Evolutionary conservation across 2,329 filamentous ascomycete genomes (phyloP), one percentile per base, ranked within the genome.

Genomic region (Laburnicola sp.): DNA sequence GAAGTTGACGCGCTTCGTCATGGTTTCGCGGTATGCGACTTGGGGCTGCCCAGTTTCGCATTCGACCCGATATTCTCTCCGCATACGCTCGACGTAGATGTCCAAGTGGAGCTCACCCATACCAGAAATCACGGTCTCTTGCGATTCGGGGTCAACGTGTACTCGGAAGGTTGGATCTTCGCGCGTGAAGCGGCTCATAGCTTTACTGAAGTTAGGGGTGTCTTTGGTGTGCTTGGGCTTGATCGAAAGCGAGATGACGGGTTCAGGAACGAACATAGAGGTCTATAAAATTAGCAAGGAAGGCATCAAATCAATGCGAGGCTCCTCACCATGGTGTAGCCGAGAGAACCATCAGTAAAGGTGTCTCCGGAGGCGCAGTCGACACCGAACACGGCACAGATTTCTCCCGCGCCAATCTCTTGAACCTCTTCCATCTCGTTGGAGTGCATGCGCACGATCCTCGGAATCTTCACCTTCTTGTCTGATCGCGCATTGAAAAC

Each of bases 361-460:
- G 93, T 97, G 74, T 99, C 94, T 65, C 94, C 94, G 37, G 93
- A 97, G 31, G 94, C 92, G 73, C 94, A 99, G 66, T 99, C 94
- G 48, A 99, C 89, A 68, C 94, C 94, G 70, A 99, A 99, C 52
- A 99, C 94, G 54, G 94, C 94, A 71, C 94, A 99, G 59, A 99
- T 99, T 75, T 99, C 94, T 75, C 94, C 94, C 47, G 94, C 93
- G 45, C 92, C 91, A 57, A 99, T 88, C 74, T 97, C 92, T 49
- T 78, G 80, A 27, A 97, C 91, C 69, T 99, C 94, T 74, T 99
- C 94, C 93, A 99, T 96, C 70, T 99, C 94, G 71, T 97, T 96
- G 39, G 92, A 96, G 80, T 99, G 94, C 94, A 99, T 99, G 57
- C 94, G 91, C 56, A 99, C 94, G 66, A 99, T 97, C 69, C 93